These are phyloP conservation scores for Artemisia princeps DNA, from an alignment of 140 eudicot species.

Conservation along the genomic window DNA sequence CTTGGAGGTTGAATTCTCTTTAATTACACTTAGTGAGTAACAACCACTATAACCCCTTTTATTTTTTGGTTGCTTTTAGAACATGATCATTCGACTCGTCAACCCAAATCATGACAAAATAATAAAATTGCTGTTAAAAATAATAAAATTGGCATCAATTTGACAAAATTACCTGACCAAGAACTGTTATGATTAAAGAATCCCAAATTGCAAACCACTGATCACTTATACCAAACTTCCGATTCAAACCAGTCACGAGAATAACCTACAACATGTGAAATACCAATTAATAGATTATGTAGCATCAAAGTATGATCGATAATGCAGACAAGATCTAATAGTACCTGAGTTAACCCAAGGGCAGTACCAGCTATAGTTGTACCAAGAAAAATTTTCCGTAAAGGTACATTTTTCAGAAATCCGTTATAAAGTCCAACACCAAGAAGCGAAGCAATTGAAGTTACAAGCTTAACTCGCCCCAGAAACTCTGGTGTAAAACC, in stretches of 20 bases:
- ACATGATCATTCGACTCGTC: too few relatives aligned
- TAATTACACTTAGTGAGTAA: too few relatives aligned
- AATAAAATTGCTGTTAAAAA: too few relatives aligned
- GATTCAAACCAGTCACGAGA: slow-evolving; percentile 83
- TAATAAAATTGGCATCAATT: too few relatives aligned
- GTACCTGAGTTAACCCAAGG: slow-evolving; percentile 88
- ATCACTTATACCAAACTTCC: slow-evolving; percentile 81
- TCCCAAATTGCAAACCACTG: slow-evolving; percentile 98
- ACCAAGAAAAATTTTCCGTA: slow-evolving; percentile 65
- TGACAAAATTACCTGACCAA: slow-evolving; percentile 61
- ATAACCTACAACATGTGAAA: slow-evolving; percentile 46
- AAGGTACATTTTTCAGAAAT: slow-evolving; percentile 62
- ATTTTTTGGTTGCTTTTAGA: too few relatives aligned
- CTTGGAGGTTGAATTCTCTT: too few relatives aligned
- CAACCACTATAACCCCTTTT: too few relatives aligned
- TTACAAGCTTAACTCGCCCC: slow-evolving; percentile 91
- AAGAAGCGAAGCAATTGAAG: slow-evolving; percentile 82
- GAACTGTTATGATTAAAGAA: slow-evolving; percentile 81
- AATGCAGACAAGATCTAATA: not conserved
- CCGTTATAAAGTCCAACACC: slow-evolving; percentile 97
- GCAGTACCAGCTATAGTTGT: slow-evolving; percentile 75
- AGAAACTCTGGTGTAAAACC: slow-evolving; percentile 92
- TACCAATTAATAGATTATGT: not conserved
- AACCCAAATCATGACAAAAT: too few relatives aligned
- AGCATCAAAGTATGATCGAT: not conserved